phyloP scores from a whole-genome alignment of 768 basidiomycete genomes.

The Suillus subalutaceus region DNA sequence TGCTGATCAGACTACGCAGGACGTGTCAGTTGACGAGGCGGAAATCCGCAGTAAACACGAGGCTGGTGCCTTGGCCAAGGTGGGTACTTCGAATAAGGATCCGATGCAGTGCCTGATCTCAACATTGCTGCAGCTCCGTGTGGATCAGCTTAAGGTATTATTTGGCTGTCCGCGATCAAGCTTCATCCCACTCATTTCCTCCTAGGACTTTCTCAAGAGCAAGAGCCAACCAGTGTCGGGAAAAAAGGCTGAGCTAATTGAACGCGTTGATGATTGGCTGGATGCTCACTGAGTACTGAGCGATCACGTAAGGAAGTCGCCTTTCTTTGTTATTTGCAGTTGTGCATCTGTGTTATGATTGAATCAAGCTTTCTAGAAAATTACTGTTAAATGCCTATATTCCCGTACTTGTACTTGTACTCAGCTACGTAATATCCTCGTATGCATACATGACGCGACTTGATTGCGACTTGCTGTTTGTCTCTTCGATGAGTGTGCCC shows the following conservation, averaged over 20 bases:
- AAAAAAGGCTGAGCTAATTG: constrained; percentile 72
- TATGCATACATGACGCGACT: background rate
- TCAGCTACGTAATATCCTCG: background rate
- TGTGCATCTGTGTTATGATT: background rate
- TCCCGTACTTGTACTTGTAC: background rate
- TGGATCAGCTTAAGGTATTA: constrained; percentile 77
- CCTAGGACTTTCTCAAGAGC: constrained; percentile 71
- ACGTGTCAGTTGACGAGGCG: constrained; percentile 65
- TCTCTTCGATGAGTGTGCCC: background rate
- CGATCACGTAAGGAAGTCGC: background rate
- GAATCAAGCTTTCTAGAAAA: constrained; percentile 3
- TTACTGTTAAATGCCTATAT: background rate
- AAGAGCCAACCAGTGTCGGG: constrained; percentile 66
- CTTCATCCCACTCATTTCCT: constrained; percentile 14
- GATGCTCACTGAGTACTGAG: constrained; percentile 32
- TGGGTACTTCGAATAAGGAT: constrained; percentile 32
- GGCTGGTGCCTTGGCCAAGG: constrained; percentile 65
- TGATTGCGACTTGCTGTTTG: background rate
- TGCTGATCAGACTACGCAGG: constrained; percentile 39
- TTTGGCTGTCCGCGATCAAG: constrained; percentile 6
- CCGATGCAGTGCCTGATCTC: background rate
- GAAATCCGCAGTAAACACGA: constrained; percentile 74
- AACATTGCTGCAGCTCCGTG: constrained; percentile 55
- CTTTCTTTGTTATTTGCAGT: background rate
- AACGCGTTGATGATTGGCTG: constrained; percentile 68